Conservation (phyloP, 106 monocot genomes). For the Phalaenopsis aphrodite region DNA sequence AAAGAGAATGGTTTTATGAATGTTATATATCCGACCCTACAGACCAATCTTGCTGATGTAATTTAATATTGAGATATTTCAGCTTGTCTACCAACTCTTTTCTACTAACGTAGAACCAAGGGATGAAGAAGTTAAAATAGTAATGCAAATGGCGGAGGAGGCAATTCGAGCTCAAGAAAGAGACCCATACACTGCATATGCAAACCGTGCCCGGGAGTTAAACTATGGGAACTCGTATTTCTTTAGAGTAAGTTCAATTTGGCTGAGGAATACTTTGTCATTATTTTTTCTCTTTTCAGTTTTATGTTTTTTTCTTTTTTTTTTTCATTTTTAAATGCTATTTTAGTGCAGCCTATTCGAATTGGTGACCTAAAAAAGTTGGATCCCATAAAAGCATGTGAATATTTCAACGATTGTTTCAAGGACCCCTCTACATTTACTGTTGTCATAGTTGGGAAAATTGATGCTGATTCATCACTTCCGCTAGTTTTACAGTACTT, state of each 20-base stretch:
- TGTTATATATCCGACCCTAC: neutral
- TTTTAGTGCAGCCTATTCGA: slow-evolving; percentile 69
- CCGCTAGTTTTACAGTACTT: slow-evolving; percentile 86
- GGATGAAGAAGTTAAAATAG: slow-evolving; percentile 96
- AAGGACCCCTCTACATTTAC: slow-evolving; percentile 96
- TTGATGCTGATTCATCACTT: slow-evolving; percentile 58
- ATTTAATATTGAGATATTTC: slow-evolving; percentile 12
- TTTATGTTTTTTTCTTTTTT: neutral
- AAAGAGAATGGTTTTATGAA: neutral
- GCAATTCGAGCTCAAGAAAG: slow-evolving; percentile 97
- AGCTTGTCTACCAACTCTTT: slow-evolving; percentile 99
- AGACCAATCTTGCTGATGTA: neutral
- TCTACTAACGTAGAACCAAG: slow-evolving; percentile 79
- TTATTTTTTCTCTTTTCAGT: neutral
- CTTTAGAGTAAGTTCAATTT: slow-evolving; percentile 52
- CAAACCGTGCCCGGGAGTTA: slow-evolving; percentile 87
- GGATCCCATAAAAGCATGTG: slow-evolving; percentile 84
- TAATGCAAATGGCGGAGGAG: slow-evolving; percentile 99
- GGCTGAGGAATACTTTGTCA: neutral
- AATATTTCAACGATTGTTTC: slow-evolving; percentile 85
- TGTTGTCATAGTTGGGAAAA: slow-evolving; percentile 85
- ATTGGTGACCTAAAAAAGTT: slow-evolving; percentile 84
- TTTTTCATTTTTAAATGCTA: slow-evolving; percentile 12
- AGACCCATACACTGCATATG: slow-evolving; percentile 93
- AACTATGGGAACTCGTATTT: slow-evolving; percentile 96